Evolutionary conservation across 345 rosid species (phyloP).

Genomic region (Laguncularia racemosa): DNA sequence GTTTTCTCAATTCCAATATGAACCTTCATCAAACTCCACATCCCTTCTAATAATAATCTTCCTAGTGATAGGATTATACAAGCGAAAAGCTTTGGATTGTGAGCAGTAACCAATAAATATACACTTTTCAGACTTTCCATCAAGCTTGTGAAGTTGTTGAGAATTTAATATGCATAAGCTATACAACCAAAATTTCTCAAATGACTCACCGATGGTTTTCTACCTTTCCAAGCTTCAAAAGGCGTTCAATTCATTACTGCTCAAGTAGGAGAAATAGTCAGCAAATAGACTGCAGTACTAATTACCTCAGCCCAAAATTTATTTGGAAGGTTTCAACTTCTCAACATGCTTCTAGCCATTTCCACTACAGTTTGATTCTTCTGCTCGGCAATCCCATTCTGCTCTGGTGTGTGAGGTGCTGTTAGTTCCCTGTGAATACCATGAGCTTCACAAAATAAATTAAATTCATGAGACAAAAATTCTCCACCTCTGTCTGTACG

Average conservation of each 20-base stretch:
- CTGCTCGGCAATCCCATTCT: background rate
- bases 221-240: background rate
- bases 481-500: background rate
- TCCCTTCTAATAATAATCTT: background rate
- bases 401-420: background rate
- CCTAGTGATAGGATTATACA: background rate
- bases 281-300: background rate
- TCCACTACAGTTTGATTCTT: background rate
- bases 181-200: background rate
- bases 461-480: too few species aligned
- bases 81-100: background rate
- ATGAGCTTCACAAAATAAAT: too few species aligned
- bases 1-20: background rate
- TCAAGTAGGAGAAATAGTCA: background rate
- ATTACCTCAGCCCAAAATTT: background rate
- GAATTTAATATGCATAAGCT: background rate
- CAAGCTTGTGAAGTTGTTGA: background rate
- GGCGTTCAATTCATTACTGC: too few species aligned
- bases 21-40: background rate
- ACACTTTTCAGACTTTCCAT: background rate
- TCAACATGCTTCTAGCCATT: background rate
- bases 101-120: background rate
- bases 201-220: background rate
- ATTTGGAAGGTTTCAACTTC: background rate
- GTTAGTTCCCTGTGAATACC: background rate